Base-by-base conservation (phyloP, 202 grass and related monocot species). In the Elaeis oleifera region DNA sequence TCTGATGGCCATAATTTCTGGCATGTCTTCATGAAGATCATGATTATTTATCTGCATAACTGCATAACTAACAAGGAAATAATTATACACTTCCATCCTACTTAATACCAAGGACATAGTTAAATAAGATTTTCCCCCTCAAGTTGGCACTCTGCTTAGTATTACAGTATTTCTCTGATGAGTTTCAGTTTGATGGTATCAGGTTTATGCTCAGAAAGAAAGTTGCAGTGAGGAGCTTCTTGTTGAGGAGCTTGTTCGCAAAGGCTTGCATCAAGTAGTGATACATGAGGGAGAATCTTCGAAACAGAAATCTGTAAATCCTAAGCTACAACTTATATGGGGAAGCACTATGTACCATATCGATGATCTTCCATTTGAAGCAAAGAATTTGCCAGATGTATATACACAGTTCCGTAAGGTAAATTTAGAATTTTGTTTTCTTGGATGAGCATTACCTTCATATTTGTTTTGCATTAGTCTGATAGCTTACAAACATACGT, bases 351-450 rank as follows among this genome's bases (percentile, higher is more conserved):
- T 96, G 92, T 91, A 96, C 51, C 92, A 96, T 44, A 64, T 79
- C 0, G 87, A 96, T 63, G 87, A 96, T 50, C 87, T 96, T n/a
- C 84, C 84, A 16, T 91, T 91, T 72, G 49, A 68, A 0, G 57
- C 76, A 18, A 72, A 22, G 55, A 73, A 81, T 65, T 75, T 96
- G 61, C 92, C 92, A 58, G 92, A 96, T 36, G 76, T 91, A 2
- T 91, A 96, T 71, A 91, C 87, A 17, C 92, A 96, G 50, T 91
- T 91, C 59, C 83, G 92, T 26, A 96, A 91, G 81, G 92, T 86
- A 68, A 61, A 7, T 22, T 55, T 16, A 64, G 22, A 14, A 23
- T 36, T 53, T 15, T n/a, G 60, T 18, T 49, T 69, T 6, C 16
- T 81, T 77, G 53, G 36, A 44, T 44, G 19, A 64, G 19, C 4